These are phyloP conservation scores for Tremella fuciformis DNA, from an alignment of 768 basidiomycete species.

Conservation along the genomic window DNA sequence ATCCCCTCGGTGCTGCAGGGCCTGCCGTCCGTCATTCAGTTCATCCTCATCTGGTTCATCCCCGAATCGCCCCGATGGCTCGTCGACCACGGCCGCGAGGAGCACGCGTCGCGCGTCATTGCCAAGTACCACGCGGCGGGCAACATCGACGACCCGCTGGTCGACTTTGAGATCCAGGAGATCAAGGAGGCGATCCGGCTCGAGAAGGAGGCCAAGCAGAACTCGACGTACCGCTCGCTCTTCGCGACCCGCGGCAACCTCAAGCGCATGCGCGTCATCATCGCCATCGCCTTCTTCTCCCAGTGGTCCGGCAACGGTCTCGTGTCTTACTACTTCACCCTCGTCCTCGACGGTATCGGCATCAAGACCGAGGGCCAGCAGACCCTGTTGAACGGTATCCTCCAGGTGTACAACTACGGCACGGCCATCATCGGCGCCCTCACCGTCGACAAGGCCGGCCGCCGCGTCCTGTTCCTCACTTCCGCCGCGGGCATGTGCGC, in stretches of 20 bases:
- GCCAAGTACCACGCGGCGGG: conserved; percentile 41
- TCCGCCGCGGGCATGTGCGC: conserved; percentile 29
- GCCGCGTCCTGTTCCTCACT: conserved; percentile 36
- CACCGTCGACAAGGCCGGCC: conserved; percentile 43
- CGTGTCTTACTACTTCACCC: conserved; percentile 45
- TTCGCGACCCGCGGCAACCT: conserved; percentile 30
- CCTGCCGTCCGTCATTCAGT: conserved; percentile 38
- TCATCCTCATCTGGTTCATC: conserved; percentile 53
- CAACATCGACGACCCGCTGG: conserved; percentile 35
- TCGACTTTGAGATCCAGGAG: conserved; percentile 55
- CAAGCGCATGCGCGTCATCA: conserved; percentile 32
- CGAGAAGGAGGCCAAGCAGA: conserved; percentile 28
- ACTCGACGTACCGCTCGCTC: conserved; percentile 25
- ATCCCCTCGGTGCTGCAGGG: conserved; percentile 46
- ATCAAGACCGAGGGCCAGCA: conserved; percentile 32
- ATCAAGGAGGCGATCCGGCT: conserved; percentile 50
- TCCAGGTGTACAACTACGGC: conserved; percentile 33
- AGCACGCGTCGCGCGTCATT: conserved; percentile 26
- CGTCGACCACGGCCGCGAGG: conserved; percentile 54
- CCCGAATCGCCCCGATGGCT: conserved; percentile 67
- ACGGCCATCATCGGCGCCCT: conserved; percentile 29
- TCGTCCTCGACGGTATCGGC: conserved; percentile 42
- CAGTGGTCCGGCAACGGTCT: conserved; percentile 50
- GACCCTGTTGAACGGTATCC: conserved; percentile 35
- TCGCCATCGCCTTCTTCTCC: conserved; percentile 43